Conservation (phyloP, 768 basidiomycete species). For the Boletus reticulatus region DNA sequence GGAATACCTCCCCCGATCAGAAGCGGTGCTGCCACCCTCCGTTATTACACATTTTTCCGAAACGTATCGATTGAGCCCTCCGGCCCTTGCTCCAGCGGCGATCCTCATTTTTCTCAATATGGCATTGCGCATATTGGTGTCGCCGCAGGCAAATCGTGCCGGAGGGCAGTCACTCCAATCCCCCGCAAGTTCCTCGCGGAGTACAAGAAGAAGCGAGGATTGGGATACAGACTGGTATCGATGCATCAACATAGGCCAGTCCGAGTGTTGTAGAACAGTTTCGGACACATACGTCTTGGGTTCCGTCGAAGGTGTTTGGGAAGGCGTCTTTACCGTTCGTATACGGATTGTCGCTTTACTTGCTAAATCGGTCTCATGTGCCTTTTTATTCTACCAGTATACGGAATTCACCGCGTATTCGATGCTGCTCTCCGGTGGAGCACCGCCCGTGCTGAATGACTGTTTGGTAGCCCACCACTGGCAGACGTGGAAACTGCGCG, state of each 20-base stretch:
- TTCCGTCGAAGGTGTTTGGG: slow-evolving; percentile 77
- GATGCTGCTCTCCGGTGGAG: slow-evolving; percentile 64
- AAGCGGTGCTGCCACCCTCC: slow-evolving; percentile 14
- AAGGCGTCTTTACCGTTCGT: slow-evolving; percentile 72
- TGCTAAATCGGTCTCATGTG: neutral
- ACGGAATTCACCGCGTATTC: slow-evolving; percentile 86
- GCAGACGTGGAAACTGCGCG: slow-evolving; percentile 87
- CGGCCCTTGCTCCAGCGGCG: slow-evolving; percentile 66
- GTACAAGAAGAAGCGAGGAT: slow-evolving; percentile 40
- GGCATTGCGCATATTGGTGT: slow-evolving; percentile 26
- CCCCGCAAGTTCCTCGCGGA: slow-evolving; percentile 11
- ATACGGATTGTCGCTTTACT: neutral
- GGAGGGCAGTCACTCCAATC: slow-evolving; percentile 7
- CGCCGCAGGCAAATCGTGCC: neutral
- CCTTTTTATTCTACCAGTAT: slow-evolving; percentile 44
- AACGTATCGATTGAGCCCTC: slow-evolving; percentile 47
- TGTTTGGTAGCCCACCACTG: slow-evolving; percentile 79
- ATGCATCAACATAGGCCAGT: slow-evolving; percentile 40
- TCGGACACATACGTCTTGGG: slow-evolving; percentile 57
- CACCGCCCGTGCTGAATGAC: slow-evolving; percentile 64
- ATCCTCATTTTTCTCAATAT: slow-evolving; percentile 69
- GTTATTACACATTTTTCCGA: slow-evolving; percentile 44
- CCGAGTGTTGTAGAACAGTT: slow-evolving; percentile 32
- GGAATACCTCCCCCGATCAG: slow-evolving; percentile 44
- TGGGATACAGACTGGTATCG: slow-evolving; percentile 75